Conservation (phyloP, 140 eudicot genomes). For the Erigeron philadelphicus region DNA sequence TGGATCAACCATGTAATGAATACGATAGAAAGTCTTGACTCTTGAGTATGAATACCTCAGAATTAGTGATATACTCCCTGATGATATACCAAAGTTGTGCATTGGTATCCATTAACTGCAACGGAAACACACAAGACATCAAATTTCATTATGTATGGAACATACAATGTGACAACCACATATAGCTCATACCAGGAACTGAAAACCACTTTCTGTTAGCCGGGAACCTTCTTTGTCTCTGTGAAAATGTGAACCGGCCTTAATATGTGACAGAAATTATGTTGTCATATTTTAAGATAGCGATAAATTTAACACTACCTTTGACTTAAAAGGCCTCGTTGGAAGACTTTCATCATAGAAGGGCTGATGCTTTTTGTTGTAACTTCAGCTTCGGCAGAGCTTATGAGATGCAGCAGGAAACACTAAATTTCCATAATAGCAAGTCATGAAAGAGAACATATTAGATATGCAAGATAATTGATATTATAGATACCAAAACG, state of each 20-base stretch:
- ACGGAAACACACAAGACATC: constrained; percentile 22
- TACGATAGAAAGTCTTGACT: constrained; percentile 12
- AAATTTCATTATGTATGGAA: constrained; percentile 17
- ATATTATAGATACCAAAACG: constrained; percentile 25
- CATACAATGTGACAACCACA: not conserved
- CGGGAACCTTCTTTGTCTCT: constrained; percentile 83
- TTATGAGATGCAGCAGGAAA: constrained; percentile 94
- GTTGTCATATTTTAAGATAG: not conserved
- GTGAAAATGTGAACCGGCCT: constrained; percentile 18
- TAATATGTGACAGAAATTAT: constrained; percentile 7
- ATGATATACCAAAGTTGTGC: constrained; percentile 97
- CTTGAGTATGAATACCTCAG: constrained; percentile 54
- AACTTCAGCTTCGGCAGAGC: constrained; percentile 67
- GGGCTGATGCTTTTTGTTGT: constrained; percentile 70
- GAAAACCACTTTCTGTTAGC: constrained; percentile 89
- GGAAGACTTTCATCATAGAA: constrained; percentile 91
- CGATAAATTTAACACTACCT: constrained; percentile 29
- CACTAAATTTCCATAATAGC: constrained; percentile 56
- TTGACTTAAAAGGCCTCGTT: constrained; percentile 80
- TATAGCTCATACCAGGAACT: constrained; percentile 66
- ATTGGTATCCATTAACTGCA: constrained; percentile 92
- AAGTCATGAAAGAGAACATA: constrained; percentile 35
- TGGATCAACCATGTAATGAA: constrained; percentile 2
- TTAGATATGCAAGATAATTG: constrained; percentile 32
- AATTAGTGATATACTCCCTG: constrained; percentile 82